phyloP scores from a whole-genome alignment of 2,329 filamentous ascomycete species.

The Ceratocystis variospora region DNA sequence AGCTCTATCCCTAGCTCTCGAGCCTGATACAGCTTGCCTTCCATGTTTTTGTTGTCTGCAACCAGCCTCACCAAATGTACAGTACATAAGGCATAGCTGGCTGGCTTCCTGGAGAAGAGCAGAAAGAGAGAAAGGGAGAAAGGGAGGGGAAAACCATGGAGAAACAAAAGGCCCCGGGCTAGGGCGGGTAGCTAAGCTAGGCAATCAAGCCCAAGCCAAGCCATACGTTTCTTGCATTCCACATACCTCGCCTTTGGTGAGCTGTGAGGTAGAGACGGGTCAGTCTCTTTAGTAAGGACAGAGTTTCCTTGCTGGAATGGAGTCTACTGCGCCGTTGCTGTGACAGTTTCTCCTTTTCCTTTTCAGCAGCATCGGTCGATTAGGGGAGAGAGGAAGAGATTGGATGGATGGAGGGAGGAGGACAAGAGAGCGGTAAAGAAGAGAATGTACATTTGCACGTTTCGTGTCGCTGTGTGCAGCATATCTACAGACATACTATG shows the following conservation, averaged over 20 bases:
- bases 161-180: neutral
- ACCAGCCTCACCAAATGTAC: neutral
- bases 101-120: neutral
- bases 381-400: neutral
- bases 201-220: neutral
- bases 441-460: neutral
- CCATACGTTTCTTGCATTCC: neutral
- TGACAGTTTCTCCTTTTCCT: neutral
- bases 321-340: constrained; percentile 3
- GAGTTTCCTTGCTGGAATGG: neutral
- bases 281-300: no score
- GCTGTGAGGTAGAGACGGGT: no score
- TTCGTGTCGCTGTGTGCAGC: no score
- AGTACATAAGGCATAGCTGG: neutral
- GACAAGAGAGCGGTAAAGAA: neutral
- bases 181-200: neutral
- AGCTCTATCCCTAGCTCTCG: no score
- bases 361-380: neutral
- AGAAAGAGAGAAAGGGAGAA: neutral
- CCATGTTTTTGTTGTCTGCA: neutral
- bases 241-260: no score
- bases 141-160: neutral
- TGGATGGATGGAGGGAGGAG: neutral
- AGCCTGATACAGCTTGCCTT: no score
- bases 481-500: no score